These are phyloP conservation scores for Septoria petroselini DNA, from an alignment of 2,329 filamentous ascomycete genomes.

Conservation along the genomic window DNA sequence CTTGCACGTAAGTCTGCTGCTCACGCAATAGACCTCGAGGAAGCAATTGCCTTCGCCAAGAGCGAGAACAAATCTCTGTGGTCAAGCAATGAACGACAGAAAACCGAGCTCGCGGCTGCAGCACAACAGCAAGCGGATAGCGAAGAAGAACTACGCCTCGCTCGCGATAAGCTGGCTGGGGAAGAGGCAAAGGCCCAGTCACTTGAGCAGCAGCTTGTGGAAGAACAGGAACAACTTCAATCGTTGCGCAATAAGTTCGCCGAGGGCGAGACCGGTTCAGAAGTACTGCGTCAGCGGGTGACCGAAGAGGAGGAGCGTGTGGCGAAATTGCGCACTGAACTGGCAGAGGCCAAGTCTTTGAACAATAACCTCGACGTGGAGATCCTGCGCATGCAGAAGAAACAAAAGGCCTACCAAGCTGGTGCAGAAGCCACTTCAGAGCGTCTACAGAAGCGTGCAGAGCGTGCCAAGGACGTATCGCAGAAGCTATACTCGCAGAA, in stretches of 20 bases:
- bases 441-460: conserved; percentile 67
- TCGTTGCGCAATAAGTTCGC: conserved; percentile 68
- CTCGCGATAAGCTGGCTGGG: conserved; percentile 46
- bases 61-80: conserved; percentile 47
- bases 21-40: conserved; percentile 45
- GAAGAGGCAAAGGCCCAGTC: conserved; percentile 48
- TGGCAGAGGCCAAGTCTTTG: conserved; percentile 73
- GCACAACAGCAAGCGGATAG: conserved; percentile 37
- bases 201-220: conserved; percentile 54
- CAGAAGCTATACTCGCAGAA: conserved; percentile 80
- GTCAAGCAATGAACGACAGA: conserved; percentile 42
- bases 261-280: conserved; percentile 79
- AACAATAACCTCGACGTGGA: conserved; percentile 74
- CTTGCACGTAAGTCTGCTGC: conserved; percentile 44
- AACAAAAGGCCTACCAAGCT: conserved; percentile 54
- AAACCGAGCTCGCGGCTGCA: conserved; percentile 34
- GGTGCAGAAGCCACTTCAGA: conserved; percentile 48
- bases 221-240: conserved; percentile 67
- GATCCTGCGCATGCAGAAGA: conserved; percentile 65
- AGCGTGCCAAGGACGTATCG: conserved; percentile 76
- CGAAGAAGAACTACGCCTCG: conserved; percentile 39
- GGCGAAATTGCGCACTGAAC: conserved; percentile 63
- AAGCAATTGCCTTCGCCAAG: conserved; percentile 47
- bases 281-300: conserved; percentile 69
- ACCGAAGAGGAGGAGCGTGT: conserved; percentile 73